These are phyloP conservation scores for Panaeolus papilionaceus DNA, from an alignment of 768 basidiomycete genomes.

Conservation along the genomic window DNA sequence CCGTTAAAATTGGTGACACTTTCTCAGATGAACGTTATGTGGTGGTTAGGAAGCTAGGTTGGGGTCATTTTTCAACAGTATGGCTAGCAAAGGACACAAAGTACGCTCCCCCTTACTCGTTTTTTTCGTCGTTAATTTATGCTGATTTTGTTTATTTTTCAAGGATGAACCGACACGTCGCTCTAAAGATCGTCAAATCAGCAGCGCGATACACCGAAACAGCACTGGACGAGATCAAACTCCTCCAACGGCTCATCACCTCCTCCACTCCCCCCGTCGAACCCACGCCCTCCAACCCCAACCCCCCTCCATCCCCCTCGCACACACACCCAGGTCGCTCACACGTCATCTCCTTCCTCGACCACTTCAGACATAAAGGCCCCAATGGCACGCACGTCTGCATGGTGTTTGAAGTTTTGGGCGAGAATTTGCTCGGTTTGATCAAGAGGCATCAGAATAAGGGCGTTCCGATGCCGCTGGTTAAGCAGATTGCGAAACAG, in stretches of 20 bases:
- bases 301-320: conserved; percentile 58
- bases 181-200: conserved; percentile 98
- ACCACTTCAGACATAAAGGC: conserved; percentile 96
- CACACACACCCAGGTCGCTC: conserved; percentile 86
- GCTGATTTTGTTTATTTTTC: conserved; percentile 6
- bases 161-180: conserved; percentile 95
- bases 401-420: conserved; percentile 99
- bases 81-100: conserved; percentile 88
- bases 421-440: conserved; percentile 93
- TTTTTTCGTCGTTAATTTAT: background rate
- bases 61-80: conserved; percentile 95
- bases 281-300: conserved; percentile 54
- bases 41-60: conserved; percentile 94
- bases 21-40: conserved; percentile 89
- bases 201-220: conserved; percentile 98
- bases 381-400: conserved; percentile 98
- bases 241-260: conserved; percentile 93
- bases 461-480: conserved; percentile 91
- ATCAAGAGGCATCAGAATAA: conserved; percentile 99
- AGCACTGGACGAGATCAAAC: conserved; percentile 97
- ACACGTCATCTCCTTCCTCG: conserved; percentile 97
- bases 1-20: conserved; percentile 92
- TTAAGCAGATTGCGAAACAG: conserved; percentile 97
- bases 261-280: conserved; percentile 66
- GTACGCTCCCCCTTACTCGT: conserved; percentile 46